Percentiles rank a stretch among this genome's conserved stretches.
Evolutionary conservation across 78 protist genomes (phyloP).

Genomic region (Goniomonas avonlea): DNA sequence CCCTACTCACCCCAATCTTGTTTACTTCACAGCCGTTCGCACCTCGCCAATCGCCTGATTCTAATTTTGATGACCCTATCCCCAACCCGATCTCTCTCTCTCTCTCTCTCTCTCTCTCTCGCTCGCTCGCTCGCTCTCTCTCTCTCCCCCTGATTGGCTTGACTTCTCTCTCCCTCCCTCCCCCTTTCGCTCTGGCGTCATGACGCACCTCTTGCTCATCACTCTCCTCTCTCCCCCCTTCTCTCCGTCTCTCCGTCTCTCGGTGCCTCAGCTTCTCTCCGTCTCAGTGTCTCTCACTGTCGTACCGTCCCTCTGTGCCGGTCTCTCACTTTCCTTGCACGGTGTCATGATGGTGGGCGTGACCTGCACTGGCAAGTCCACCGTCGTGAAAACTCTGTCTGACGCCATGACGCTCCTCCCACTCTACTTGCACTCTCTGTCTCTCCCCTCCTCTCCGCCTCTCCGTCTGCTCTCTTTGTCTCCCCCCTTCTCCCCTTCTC

Average conservation of each 20-base stretch:
- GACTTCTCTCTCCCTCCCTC: too few relatives aligned
- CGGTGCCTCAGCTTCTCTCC: neutral
- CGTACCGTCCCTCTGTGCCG: neutral
- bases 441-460: constrained; percentile 13
- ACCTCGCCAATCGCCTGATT: too few relatives aligned
- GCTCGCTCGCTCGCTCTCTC: too few relatives aligned
- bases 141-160: neutral
- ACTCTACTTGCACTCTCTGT: too few relatives aligned
- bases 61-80: too few relatives aligned
- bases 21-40: too few relatives aligned
- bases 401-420: constrained; percentile 6
- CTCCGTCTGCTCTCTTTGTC: neutral
- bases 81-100: too few relatives aligned
- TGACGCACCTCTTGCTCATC: neutral
- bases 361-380: constrained; percentile 55
- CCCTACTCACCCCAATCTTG: too few relatives aligned
- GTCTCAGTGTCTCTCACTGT: neutral
- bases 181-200: neutral
- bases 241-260: too few relatives aligned
- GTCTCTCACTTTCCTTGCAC: constrained; percentile 43
- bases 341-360: constrained; percentile 80
- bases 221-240: neutral
- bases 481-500: neutral
- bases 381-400: neutral
- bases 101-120: too few relatives aligned